A percentile compares a stretch with the other conserved stretches of the same genome.
phyloP scores from a whole-genome alignment of 352 stramenopile species.

The Plasmopara viticola region DNA sequence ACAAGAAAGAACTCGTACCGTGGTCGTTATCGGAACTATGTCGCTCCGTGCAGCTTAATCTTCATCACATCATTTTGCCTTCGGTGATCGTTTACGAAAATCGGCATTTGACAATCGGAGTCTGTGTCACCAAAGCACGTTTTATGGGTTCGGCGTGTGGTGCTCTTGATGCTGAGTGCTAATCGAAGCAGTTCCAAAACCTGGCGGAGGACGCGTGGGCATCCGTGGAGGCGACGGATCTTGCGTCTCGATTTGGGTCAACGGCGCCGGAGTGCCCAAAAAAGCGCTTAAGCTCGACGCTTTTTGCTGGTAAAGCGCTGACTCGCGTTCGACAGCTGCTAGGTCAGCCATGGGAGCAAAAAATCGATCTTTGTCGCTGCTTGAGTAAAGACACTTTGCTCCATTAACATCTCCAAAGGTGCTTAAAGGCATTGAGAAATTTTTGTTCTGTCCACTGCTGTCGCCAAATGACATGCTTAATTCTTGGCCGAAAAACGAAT shows the following conservation, averaged over 20 bases:
- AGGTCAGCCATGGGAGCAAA: conserved; percentile 63
- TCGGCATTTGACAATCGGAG: conserved; percentile 3
- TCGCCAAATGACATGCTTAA: conserved; percentile 17
- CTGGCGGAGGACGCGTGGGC: conserved; percentile 32
- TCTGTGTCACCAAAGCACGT: conserved; percentile 27
- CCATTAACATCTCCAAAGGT: neutral
- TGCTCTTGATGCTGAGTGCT: conserved; percentile 16
- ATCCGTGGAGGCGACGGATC: conserved; percentile 23
- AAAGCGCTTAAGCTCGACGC: conserved; percentile 73
- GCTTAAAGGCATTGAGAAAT: conserved; percentile 15
- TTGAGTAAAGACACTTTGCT: conserved; percentile 4
- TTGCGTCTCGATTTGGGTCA: conserved; percentile 18
- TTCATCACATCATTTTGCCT: neutral
- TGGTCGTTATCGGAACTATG: neutral
- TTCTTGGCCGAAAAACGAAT: conserved; percentile 7
- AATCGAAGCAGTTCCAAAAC: conserved; percentile 25
- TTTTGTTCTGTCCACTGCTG: conserved; percentile 13
- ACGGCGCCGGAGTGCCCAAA: conserved; percentile 28
- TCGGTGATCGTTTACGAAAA: neutral
- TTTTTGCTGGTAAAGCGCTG: conserved; percentile 57
- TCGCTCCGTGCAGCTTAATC: neutral
- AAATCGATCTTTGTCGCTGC: conserved; percentile 5
- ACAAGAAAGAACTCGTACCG: neutral
- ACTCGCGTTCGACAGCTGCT: conserved; percentile 63
- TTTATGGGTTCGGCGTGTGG: conserved; percentile 54